Percentiles rank a stretch among this genome's conserved stretches.
phyloP scores from a whole-genome alignment of 352 stramenopile species.

The Phytophthora quininea region DNA sequence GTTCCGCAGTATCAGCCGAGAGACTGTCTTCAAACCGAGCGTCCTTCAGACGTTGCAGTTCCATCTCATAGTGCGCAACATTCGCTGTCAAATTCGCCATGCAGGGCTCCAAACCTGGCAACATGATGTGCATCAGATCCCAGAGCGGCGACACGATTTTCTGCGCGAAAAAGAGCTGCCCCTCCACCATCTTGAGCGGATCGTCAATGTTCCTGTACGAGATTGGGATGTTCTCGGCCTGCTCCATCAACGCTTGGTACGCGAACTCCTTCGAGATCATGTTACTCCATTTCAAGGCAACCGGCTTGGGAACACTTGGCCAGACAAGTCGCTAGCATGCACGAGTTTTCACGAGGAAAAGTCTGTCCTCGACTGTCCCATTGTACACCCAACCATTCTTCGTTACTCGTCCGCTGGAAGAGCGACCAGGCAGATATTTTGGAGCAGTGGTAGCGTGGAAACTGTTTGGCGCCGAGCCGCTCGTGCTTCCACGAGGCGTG shows the following conservation, averaged over 20 bases:
- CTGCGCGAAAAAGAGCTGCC: slow-evolving; percentile 86
- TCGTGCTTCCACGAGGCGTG: slow-evolving; percentile 43
- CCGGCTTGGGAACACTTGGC: slow-evolving; percentile 85
- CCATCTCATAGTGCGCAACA: slow-evolving; percentile 83
- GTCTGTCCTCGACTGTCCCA: slow-evolving; percentile 73
- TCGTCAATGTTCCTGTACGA: slow-evolving; percentile 86
- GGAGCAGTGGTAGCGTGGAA: slow-evolving; percentile 23
- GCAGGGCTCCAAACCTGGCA: slow-evolving; percentile 71
- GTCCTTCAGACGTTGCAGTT: slow-evolving; percentile 72
- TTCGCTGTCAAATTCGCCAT: slow-evolving; percentile 74
- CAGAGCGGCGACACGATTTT: slow-evolving; percentile 84
- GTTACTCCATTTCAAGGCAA: slow-evolving; percentile 91
- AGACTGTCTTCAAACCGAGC: slow-evolving; percentile 23
- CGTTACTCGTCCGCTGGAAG: slow-evolving; percentile 33
- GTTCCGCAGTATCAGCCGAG: slow-evolving; percentile 16
- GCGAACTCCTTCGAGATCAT: slow-evolving; percentile 92
- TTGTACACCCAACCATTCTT: slow-evolving; percentile 66
- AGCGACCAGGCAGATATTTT: slow-evolving; percentile 21
- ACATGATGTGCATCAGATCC: slow-evolving; percentile 78
- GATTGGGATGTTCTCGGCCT: slow-evolving; percentile 78
- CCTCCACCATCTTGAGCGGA: slow-evolving; percentile 85
- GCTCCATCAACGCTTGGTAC: slow-evolving; percentile 84
- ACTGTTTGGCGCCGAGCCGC: slow-evolving; percentile 24
- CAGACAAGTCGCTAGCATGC: slow-evolving; percentile 86
- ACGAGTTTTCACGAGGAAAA: slow-evolving; percentile 90